Base-by-base conservation (phyloP, 1,284 basidiomycete genomes). In the Cerrena zonata region DNA sequence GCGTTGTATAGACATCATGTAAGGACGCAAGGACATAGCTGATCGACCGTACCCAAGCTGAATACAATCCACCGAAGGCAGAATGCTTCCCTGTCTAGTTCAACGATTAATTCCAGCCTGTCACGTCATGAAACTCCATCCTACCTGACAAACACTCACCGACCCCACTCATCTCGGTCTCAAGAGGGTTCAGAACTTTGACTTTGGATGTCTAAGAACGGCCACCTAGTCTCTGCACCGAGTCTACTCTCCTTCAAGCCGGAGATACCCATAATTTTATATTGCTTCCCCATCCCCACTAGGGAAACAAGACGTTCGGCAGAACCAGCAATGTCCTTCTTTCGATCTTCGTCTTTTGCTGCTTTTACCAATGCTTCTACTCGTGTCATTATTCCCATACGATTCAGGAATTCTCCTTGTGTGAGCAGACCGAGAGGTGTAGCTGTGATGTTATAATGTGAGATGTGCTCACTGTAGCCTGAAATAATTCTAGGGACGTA, bases 231-330 rank as follows among this genome's bases (percentile, higher is more conserved):
- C 37, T 58, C 60, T 10, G 55, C 57, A 1, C 37, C 37, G 45
- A 54, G 34, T 30, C 48, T 52, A 24, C 24, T 30, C 15, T 53
- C 43, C 51, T 48, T 55, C 49, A 47, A 52, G 12, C 61, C 62
- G 0, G 67, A 77, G 23, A 87, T 63, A 1, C 79, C 83, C 57
- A 87, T 64, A 18, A 87, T 69, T 60, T 77, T 70, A 54, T 88
- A 87, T 67, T 87, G 75, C 38, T 61, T 69, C 0, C 86, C 85
- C 86, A 88, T 88, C 21, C 82, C 80, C 4, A 67, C 67, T 0
- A 69, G 72, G 63, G 87, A 80, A 22, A 82, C 72, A n/a, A 87
- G 67, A 49, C 84, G 67, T 47, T 71, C 62, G 23, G 77, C 79
- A 1, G 78, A 79, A 30, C 69, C 62, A 24, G 67, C 64, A 39